phyloP scores from a whole-genome alignment of 2,329 filamentous ascomycete species.

The Malbranchea zuffiana region DNA sequence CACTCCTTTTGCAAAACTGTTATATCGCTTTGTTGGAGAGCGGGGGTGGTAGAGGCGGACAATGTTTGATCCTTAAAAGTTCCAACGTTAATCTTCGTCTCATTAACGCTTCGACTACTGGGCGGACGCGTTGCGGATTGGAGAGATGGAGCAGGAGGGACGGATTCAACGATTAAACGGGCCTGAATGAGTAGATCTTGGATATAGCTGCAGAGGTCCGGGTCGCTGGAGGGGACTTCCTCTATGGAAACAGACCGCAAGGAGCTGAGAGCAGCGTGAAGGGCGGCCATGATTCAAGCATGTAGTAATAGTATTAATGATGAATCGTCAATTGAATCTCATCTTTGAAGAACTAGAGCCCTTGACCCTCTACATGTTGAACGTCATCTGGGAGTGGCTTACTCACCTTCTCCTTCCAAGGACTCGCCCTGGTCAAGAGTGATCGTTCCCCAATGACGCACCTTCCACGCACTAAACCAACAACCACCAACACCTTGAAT shows the following conservation, averaged over 20 bases:
- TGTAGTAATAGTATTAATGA: too few relatives aligned
- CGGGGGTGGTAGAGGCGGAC: constrained; percentile 41
- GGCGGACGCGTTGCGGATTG: constrained; percentile 36
- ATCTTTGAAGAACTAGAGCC: too few relatives aligned
- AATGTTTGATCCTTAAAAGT: background rate
- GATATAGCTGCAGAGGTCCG: constrained; percentile 46
- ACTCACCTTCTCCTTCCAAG: too few relatives aligned
- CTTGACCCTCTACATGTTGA: too few relatives aligned
- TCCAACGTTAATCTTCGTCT: background rate
- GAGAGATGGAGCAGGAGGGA: constrained; percentile 46
- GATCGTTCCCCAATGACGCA: too few relatives aligned
- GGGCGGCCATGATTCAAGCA: constrained; percentile 50
- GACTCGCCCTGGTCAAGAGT: too few relatives aligned
- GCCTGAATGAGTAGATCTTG: constrained; percentile 53
- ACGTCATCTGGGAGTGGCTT: too few relatives aligned
- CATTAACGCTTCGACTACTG: constrained; percentile 36
- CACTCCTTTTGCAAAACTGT: constrained; percentile 64
- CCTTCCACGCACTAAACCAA: too few relatives aligned
- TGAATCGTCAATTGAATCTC: too few relatives aligned
- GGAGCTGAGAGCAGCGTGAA: constrained; percentile 49
- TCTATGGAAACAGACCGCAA: constrained; percentile 48
- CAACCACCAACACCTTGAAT: too few relatives aligned
- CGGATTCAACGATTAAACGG: constrained; percentile 63
- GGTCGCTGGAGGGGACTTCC: constrained; percentile 33
- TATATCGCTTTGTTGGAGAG: constrained; percentile 43